Percentiles rank a stretch among this genome's conserved stretches.
Conservation (phyloP, 805 yeast species). For the Metschnikowia amazonensis region DNA sequence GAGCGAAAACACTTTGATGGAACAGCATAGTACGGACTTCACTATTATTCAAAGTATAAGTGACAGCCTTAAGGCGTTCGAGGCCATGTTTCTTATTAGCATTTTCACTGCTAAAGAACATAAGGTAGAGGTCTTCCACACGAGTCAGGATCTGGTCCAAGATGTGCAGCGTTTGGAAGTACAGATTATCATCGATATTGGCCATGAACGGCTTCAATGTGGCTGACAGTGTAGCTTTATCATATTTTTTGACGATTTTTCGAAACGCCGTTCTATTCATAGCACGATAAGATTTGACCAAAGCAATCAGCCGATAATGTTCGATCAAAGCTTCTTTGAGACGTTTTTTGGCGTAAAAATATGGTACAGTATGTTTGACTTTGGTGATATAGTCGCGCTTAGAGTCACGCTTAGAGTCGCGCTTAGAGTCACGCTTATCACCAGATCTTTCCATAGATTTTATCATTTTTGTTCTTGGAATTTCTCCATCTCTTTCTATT, state of each 20-base stretch:
- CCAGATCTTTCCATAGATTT: too few species aligned
- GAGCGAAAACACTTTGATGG: slow-evolving; percentile 48
- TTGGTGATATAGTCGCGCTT: slow-evolving; percentile 49
- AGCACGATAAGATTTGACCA: slow-evolving; percentile 65
- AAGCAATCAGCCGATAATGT: slow-evolving; percentile 67
- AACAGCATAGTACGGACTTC: slow-evolving; percentile 26
- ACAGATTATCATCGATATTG: slow-evolving; percentile 48
- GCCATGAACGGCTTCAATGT: slow-evolving; percentile 50
- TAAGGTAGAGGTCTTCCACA: slow-evolving; percentile 65
- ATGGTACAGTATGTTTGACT: slow-evolving; percentile 47
- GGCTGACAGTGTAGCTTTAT: slow-evolving; percentile 57
- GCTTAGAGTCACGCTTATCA: too few species aligned
- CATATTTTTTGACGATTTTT: slow-evolving; percentile 86
- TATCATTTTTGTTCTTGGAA: too few species aligned
- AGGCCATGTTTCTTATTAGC: slow-evolving; percentile 62
- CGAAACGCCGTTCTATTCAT: slow-evolving; percentile 85
- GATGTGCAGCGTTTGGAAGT: slow-evolving; percentile 60
- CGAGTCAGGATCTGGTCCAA: slow-evolving; percentile 60
- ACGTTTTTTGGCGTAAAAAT: slow-evolving; percentile 61
- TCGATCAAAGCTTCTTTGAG: slow-evolving; percentile 67
- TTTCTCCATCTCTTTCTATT: too few species aligned
- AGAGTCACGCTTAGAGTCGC: too few species aligned
- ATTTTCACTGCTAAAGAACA: slow-evolving; percentile 52
- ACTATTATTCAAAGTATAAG: slow-evolving; percentile 34
- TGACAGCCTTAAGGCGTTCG: slow-evolving; percentile 54